Evolutionary conservation across 371 early-diverging fungal genomes (phyloP).

Genomic region (Encephalitozoon cuniculi): DNA sequence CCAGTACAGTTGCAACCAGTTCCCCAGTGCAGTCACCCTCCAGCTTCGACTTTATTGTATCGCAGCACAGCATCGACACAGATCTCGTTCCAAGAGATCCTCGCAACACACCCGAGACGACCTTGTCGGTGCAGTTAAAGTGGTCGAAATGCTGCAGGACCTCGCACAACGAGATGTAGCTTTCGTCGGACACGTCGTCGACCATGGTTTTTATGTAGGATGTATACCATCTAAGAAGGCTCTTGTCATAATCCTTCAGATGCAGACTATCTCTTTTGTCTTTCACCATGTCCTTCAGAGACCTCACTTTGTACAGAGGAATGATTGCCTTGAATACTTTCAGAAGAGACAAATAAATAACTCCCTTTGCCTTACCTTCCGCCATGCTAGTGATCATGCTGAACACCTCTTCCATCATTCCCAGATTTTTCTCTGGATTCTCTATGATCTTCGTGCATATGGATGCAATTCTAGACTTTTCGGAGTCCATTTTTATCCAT

Average conservation of each 20-base stretch:
- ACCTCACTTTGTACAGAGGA: constrained; percentile 49
- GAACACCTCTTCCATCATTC: neutral
- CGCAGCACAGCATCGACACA: constrained; percentile 13
- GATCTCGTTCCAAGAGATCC: constrained; percentile 13
- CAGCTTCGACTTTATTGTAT: constrained; percentile 26
- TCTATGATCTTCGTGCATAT: constrained; percentile 34
- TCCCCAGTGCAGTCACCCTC: constrained; percentile 22
- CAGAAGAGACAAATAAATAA: constrained; percentile 28
- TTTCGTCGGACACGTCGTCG: neutral
- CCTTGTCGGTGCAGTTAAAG: constrained; percentile 43
- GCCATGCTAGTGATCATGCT: neutral
- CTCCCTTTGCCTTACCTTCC: neutral
- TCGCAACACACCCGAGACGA: constrained; percentile 33
- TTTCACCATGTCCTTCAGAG: constrained; percentile 29
- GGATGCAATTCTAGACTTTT: neutral
- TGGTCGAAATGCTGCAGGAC: constrained; percentile 45
- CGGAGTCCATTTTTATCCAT: constrained; percentile 12
- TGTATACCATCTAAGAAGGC: constrained; percentile 29
- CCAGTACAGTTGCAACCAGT: constrained; percentile 27
- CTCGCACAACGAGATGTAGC: constrained; percentile 21
- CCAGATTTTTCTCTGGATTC: constrained; percentile 15
- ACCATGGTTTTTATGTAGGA: constrained; percentile 29
- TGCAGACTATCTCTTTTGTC: constrained; percentile 27
- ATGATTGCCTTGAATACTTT: constrained; percentile 48
- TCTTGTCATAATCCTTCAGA: constrained; percentile 22